Percentiles rank a stretch among this genome's conserved stretches.
phyloP scores from a whole-genome alignment of 495 filamentous ascomycete genomes.

The Neurospora sp. region DNA sequence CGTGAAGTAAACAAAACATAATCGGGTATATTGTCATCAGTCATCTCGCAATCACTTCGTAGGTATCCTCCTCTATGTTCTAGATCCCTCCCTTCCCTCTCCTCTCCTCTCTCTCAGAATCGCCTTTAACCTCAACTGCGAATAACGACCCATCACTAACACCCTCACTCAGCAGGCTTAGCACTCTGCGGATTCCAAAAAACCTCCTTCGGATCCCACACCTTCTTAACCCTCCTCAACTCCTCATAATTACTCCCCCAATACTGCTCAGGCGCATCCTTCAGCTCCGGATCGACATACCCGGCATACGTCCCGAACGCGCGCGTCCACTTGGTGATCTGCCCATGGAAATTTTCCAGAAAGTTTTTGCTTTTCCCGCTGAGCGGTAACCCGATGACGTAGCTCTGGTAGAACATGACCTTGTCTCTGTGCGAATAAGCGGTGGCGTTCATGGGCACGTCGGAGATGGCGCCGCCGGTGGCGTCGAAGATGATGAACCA shows the following conservation, averaged over 20 bases:
- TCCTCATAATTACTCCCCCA: constrained; percentile 44
- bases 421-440: constrained; percentile 52
- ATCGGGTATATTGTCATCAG: background rate
- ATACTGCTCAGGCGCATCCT: constrained; percentile 40
- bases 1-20: background rate
- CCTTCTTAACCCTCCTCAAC: constrained; percentile 42
- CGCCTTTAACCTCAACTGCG: no score
- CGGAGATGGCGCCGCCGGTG: constrained; percentile 43
- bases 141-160: background rate
- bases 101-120: background rate
- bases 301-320: constrained; percentile 53
- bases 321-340: constrained; percentile 22
- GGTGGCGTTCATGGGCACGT: constrained; percentile 33
- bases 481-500: constrained; percentile 51
- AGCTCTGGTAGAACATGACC: constrained; percentile 49
- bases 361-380: constrained; percentile 25
- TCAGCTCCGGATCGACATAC: constrained; percentile 56
- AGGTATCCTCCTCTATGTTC: background rate
- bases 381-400: constrained; percentile 42
- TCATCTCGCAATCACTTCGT: background rate
- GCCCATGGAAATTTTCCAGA: constrained; percentile 38
- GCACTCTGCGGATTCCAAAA: constrained; percentile 61
- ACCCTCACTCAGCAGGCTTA: constrained; percentile 11
- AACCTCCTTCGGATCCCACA: constrained; percentile 43
- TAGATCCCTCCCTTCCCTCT: background rate